Conservation (phyloP, 2,329 filamentous ascomycete species). For the Fusarium sp. region DNA sequence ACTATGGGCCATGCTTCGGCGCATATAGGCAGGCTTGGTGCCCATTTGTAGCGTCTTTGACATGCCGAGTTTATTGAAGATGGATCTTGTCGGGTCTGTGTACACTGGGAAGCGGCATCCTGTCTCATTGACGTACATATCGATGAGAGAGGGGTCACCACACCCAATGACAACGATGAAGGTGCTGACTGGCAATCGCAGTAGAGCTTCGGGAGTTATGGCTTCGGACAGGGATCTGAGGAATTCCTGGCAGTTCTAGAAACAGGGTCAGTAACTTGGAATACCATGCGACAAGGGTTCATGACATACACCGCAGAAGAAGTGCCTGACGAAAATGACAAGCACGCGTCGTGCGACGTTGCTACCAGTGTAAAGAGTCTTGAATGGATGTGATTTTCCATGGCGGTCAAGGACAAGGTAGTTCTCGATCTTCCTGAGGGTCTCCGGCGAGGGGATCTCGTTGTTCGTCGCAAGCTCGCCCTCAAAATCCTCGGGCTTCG, state of each 20-base stretch:
- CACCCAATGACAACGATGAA: slow-evolving; percentile 79
- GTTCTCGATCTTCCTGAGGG: slow-evolving; percentile 64
- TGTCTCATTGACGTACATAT: slow-evolving; percentile 72
- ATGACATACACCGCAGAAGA: slow-evolving; percentile 79
- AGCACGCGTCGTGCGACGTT: slow-evolving; percentile 69
- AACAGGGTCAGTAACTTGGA: slow-evolving; percentile 31
- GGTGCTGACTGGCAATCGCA: slow-evolving; percentile 65
- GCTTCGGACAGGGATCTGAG: slow-evolving; percentile 70
- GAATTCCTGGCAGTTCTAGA: slow-evolving; percentile 81
- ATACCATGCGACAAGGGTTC: background rate
- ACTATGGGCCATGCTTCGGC: slow-evolving; percentile 63
- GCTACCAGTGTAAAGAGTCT: slow-evolving; percentile 69
- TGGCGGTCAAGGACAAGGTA: slow-evolving; percentile 71
- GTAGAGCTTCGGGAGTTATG: slow-evolving; percentile 65
- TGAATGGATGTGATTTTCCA: slow-evolving; percentile 71
- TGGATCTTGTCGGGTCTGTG: slow-evolving; percentile 75
- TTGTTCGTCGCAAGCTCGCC: slow-evolving; percentile 68
- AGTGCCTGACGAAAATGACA: slow-evolving; percentile 81
- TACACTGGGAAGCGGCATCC: slow-evolving; percentile 80
- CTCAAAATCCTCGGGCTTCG: slow-evolving; percentile 64
- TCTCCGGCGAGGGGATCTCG: slow-evolving; percentile 63
- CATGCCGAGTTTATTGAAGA: slow-evolving; percentile 79
- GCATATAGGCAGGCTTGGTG: slow-evolving; percentile 71
- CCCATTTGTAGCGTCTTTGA: slow-evolving; percentile 71
- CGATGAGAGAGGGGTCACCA: slow-evolving; percentile 75